Percentiles rank a stretch among this genome's conserved stretches.
Conservation (phyloP, 192 early-diverging fungal species). For the Umbelopsis vinacea region DNA sequence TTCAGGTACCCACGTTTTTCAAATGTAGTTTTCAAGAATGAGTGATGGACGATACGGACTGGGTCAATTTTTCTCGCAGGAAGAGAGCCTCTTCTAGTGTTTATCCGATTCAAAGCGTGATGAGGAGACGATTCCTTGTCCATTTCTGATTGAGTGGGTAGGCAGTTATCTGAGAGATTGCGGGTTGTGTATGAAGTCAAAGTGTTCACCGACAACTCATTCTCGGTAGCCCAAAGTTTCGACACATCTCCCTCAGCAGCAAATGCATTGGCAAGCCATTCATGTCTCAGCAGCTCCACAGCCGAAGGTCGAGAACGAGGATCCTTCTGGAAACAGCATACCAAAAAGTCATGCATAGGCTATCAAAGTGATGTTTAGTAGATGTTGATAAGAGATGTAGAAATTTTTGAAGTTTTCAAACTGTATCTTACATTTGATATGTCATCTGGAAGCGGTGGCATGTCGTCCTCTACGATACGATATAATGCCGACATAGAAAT, state of each 20-base stretch:
- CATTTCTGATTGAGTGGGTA: background rate
- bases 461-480: conserved; percentile 90
- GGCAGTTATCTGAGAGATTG: conserved; percentile 10
- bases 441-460: conserved; percentile 81
- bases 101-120: background rate
- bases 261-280: conserved; percentile 55
- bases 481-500: conserved; percentile 91
- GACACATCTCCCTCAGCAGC: conserved; percentile 12
- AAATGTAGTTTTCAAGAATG: conserved; percentile 24
- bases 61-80: background rate
- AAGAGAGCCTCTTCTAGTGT: conserved; percentile 2
- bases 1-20: conserved; percentile 11
- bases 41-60: background rate
- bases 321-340: conserved; percentile 85
- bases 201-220: background rate
- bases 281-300: conserved; percentile 68
- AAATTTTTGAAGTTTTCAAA: background rate
- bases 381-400: background rate
- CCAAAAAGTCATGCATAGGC: conserved; percentile 78
- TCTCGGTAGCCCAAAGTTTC: background rate
- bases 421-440: conserved; percentile 56
- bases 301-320: conserved; percentile 74
- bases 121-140: background rate
- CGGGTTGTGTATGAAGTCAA: background rate
- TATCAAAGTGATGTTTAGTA: background rate